These are phyloP conservation scores for Talaromyces borbonicus DNA, from an alignment of 495 filamentous ascomycete species.

Conservation along the genomic window DNA sequence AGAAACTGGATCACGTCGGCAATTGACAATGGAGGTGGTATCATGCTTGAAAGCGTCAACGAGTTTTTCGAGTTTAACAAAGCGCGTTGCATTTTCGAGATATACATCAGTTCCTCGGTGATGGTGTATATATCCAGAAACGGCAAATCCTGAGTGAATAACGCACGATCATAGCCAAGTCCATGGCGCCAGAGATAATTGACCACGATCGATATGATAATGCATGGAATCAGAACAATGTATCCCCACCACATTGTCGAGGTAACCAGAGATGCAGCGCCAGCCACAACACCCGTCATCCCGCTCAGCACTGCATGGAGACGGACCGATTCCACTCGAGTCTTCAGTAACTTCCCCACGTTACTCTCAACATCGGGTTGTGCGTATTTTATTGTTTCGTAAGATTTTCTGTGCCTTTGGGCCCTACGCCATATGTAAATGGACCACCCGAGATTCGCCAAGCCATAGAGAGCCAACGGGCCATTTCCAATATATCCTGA, in stretches of 20 bases:
- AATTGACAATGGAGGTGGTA: conserved; percentile 17
- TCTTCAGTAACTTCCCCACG: conserved; percentile 13
- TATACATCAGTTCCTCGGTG: conserved; percentile 23
- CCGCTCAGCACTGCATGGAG: conserved; percentile 33
- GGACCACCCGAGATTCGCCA: conserved; percentile 37
- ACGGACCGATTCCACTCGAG: conserved; percentile 27
- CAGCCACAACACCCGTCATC: conserved; percentile 34
- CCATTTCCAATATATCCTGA: conserved; percentile 41
- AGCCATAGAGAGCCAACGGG: conserved; percentile 30
- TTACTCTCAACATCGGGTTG: conserved; percentile 9
- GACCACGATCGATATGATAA: conserved; percentile 28
- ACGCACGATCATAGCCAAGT: conserved; percentile 37
- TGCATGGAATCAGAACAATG: conserved; percentile 37
- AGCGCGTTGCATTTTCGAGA: conserved; percentile 15
- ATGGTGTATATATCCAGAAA: conserved; percentile 14
- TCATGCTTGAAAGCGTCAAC: conserved; percentile 6
- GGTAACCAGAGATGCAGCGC: conserved; percentile 40
- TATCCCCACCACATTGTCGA: conserved; percentile 42
- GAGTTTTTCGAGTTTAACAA: conserved; percentile 11
- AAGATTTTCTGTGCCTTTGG: conserved; percentile 15
- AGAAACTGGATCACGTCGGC: conserved; percentile 27
- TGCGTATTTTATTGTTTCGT: background rate
- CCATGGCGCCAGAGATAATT: conserved; percentile 37
- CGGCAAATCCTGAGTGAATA: conserved; percentile 11
- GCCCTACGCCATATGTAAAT: conserved; percentile 27